Percentiles rank a stretch among this genome's conserved stretches.
These are phyloP conservation scores for Psidium guajava DNA, from an alignment of 345 rosid species.

Conservation along the genomic window DNA sequence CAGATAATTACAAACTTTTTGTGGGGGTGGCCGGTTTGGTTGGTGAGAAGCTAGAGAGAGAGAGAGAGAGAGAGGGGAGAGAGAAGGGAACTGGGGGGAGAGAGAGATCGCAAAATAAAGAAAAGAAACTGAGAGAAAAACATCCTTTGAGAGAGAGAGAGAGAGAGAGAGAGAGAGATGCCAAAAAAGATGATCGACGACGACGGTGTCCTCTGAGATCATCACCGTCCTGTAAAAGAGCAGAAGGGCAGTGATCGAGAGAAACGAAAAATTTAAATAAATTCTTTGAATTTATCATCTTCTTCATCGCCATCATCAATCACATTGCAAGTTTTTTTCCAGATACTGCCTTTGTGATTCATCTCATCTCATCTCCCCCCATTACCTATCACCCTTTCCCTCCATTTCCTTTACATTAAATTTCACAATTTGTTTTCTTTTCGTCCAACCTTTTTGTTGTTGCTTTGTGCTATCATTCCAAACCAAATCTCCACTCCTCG, in stretches of 20 bases:
- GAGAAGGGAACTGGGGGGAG: neutral
- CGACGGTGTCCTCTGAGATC: slow-evolving; percentile 70
- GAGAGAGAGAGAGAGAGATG: slow-evolving; percentile 1
- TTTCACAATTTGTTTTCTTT: neutral
- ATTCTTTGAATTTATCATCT: neutral
- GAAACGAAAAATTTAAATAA: neutral
- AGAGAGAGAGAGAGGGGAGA: neutral
- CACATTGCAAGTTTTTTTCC: neutral
- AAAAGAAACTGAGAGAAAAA: neutral
- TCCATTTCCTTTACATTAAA: neutral
- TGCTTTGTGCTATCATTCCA: neutral
- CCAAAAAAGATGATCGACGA: slow-evolving; percentile 29
- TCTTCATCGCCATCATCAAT: neutral
- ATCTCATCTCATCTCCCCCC: neutral
- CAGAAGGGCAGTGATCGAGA: slow-evolving; percentile 32
- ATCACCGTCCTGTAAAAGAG: slow-evolving; percentile 18
- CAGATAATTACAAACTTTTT: neutral
- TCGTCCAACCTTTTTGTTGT: neutral
- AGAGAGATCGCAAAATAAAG: neutral
- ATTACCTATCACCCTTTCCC: neutral
- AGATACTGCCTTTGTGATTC: neutral
- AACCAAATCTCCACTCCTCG: neutral
- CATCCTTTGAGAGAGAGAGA: neutral
- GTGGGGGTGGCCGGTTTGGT: slow-evolving; percentile 3
- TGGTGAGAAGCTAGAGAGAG: slow-evolving; percentile 5